Conservation (phyloP, 2,329 filamentous ascomycete species). For the Chalaropsis ovoidea region DNA sequence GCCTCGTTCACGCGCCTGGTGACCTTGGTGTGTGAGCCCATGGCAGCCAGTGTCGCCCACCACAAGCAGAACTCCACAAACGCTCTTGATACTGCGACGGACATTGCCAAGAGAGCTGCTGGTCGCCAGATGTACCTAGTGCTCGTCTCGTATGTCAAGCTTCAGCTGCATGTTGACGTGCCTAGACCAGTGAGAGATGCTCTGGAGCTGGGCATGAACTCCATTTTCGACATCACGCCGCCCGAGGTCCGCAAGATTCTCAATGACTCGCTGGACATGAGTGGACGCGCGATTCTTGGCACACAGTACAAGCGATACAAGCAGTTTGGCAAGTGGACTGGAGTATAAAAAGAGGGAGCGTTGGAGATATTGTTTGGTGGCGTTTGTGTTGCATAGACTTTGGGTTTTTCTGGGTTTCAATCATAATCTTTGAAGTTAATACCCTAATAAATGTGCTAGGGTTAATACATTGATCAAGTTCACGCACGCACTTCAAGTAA, state of each 20-base stretch:
- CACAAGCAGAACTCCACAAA: conserved; percentile 29
- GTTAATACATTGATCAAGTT: too few relatives aligned
- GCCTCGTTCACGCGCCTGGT: conserved; percentile 46
- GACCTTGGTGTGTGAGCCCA: conserved; percentile 51
- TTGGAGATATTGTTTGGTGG: neutral
- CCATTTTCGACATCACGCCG: conserved; percentile 49
- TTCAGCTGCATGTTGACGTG: conserved; percentile 49
- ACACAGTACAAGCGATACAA: conserved; percentile 50
- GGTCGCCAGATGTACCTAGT: conserved; percentile 53
- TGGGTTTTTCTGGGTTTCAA: neutral
- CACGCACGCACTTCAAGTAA: too few relatives aligned
- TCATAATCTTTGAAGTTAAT: neutral
- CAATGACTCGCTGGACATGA: conserved; percentile 50
- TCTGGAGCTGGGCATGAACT: conserved; percentile 48
- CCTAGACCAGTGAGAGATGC: conserved; percentile 43
- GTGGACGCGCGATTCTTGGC: conserved; percentile 48
- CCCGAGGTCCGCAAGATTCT: conserved; percentile 46
- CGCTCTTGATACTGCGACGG: conserved; percentile 49
- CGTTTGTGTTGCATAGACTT: conserved; percentile 15
- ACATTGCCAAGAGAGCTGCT: conserved; percentile 50
- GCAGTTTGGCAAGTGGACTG: conserved; percentile 55
- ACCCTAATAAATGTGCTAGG: too few relatives aligned
- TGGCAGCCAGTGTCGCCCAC: conserved; percentile 41
- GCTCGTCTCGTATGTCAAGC: conserved; percentile 49
- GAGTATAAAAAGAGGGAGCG: conserved; percentile 36